Conservation (phyloP, 805 yeast species). For the Kluyveromyces wickerhamii region DNA sequence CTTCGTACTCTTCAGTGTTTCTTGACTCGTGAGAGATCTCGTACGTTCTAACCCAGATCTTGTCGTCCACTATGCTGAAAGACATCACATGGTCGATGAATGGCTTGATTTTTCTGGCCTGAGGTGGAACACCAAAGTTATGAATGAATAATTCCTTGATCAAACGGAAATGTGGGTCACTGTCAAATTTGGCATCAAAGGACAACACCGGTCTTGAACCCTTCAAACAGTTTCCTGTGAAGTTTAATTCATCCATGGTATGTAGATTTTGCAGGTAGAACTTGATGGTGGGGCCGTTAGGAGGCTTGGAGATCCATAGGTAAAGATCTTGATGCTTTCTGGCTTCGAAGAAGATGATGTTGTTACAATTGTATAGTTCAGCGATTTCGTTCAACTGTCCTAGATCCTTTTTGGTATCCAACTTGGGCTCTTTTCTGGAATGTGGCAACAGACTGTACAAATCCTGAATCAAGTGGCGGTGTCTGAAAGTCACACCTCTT, state of each 20-base stretch:
- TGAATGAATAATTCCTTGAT: constrained; percentile 79
- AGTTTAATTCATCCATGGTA: constrained; percentile 90
- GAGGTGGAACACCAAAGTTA: constrained; percentile 91
- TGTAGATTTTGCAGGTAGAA: constrained; percentile 92
- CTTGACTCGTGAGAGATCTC: constrained; percentile 66
- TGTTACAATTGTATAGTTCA: constrained; percentile 94
- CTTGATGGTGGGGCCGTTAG: constrained; percentile 94
- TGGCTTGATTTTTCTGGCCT: constrained; percentile 87
- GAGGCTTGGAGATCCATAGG: constrained; percentile 92
- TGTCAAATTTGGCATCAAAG: constrained; percentile 74
- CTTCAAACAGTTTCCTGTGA: constrained; percentile 91
- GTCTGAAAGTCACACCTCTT: constrained; percentile 91
- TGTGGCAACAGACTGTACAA: constrained; percentile 78
- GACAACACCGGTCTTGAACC: constrained; percentile 93
- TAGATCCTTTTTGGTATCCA: constrained; percentile 86
- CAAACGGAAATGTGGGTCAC: constrained; percentile 57
- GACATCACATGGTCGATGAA: constrained; percentile 93
- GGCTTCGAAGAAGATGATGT: constrained; percentile 87
- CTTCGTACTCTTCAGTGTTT: constrained; percentile 45
- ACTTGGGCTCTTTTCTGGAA: constrained; percentile 90
- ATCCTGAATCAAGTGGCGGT: constrained; percentile 87
- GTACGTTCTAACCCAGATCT: constrained; percentile 92
- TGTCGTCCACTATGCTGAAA: constrained; percentile 84
- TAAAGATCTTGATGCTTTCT: constrained; percentile 94
- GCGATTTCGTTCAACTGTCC: constrained; percentile 91